A percentile compares a stretch with the other conserved stretches of the same genome.
phyloP scores from a whole-genome alignment of 164 flowering plant genomes.

The Litsea cubeba region DNA sequence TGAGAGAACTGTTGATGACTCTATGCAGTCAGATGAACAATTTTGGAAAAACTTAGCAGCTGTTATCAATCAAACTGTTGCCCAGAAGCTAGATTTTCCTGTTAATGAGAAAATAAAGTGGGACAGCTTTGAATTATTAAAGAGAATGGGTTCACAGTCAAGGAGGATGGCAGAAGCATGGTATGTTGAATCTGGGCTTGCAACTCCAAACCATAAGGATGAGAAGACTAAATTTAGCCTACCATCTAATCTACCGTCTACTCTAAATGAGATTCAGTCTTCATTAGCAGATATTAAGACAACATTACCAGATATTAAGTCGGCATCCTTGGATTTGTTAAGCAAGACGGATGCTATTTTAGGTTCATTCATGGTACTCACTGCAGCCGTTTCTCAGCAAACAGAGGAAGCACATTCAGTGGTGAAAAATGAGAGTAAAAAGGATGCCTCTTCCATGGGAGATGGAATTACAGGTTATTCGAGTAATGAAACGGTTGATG shows the following conservation, averaged over 20 bases:
- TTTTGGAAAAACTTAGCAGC: slow-evolving; percentile 71
- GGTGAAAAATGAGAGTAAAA: slow-evolving; percentile 22
- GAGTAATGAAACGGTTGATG: slow-evolving; percentile 14
- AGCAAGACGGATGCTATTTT: slow-evolving; percentile 31
- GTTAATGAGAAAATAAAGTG: slow-evolving; percentile 63
- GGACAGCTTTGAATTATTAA: slow-evolving; percentile 68
- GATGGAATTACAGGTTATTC: slow-evolving; percentile 14
- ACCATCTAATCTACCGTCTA: slow-evolving; percentile 6
- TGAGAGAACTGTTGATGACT: slow-evolving; percentile 23
- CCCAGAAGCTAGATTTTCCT: slow-evolving; percentile 67
- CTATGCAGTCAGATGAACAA: slow-evolving; percentile 35
- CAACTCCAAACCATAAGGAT: slow-evolving; percentile 41
- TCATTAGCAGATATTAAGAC: slow-evolving; percentile 72
- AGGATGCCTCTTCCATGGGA: slow-evolving; percentile 17
- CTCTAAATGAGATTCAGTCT: slow-evolving; percentile 27
- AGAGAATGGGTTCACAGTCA: slow-evolving; percentile 54
- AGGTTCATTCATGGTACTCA: slow-evolving; percentile 56
- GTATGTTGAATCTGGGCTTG: slow-evolving; percentile 91
- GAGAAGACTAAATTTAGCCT: slow-evolving; percentile 24
- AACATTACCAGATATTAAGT: slow-evolving; percentile 69
- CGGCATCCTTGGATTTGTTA: slow-evolving; percentile 50
- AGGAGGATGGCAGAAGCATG: slow-evolving; percentile 60
- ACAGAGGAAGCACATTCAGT: slow-evolving; percentile 30
- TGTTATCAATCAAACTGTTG: slow-evolving; percentile 50
- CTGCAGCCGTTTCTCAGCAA: slow-evolving; percentile 49